These are phyloP conservation scores for Monilinia polystroma DNA, from an alignment of 2,329 filamentous ascomycete genomes.

Conservation along the genomic window DNA sequence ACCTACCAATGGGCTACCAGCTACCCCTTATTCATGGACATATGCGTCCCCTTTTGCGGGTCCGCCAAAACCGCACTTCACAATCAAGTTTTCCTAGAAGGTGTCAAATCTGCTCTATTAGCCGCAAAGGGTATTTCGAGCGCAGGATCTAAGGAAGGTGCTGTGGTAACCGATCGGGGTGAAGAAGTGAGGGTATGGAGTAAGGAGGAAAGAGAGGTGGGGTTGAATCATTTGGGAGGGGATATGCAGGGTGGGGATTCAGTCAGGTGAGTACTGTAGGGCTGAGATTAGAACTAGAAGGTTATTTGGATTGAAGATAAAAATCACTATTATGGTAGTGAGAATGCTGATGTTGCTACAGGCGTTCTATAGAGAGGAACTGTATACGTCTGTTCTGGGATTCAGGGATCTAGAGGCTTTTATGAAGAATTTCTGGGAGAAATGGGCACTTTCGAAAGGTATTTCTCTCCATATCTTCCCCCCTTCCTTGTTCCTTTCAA, in stretches of 20 bases:
- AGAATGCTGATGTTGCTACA: not conserved
- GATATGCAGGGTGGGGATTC: constrained; percentile 81
- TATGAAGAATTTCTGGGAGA: constrained; percentile 73
- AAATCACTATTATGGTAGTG: too few species aligned
- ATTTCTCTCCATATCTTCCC: constrained; percentile 10
- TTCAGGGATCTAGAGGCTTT: constrained; percentile 72
- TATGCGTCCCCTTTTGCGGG: constrained; percentile 65
- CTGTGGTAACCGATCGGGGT: constrained; percentile 42
- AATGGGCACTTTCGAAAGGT: constrained; percentile 68
- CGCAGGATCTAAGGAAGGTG: constrained; percentile 49
- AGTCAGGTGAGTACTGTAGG: constrained; percentile 52
- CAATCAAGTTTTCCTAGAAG: constrained; percentile 66
- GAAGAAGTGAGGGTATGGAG: constrained; percentile 51
- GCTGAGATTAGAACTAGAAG: not conserved
- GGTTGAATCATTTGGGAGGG: constrained; percentile 69
- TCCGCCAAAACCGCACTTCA: constrained; percentile 63
- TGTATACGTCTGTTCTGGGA: constrained; percentile 64
- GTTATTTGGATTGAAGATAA: not conserved
- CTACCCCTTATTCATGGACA: constrained; percentile 59
- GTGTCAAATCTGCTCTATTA: constrained; percentile 60
- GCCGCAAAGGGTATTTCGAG: constrained; percentile 55
- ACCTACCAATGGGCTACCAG: constrained; percentile 60
- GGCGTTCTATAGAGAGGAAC: constrained; percentile 68
- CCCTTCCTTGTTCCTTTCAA: not conserved
- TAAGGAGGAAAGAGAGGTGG: constrained; percentile 52